Evolutionary conservation across 306 rosid species (phyloP).

Genomic region (Cyamopsis tetragonoloba): DNA sequence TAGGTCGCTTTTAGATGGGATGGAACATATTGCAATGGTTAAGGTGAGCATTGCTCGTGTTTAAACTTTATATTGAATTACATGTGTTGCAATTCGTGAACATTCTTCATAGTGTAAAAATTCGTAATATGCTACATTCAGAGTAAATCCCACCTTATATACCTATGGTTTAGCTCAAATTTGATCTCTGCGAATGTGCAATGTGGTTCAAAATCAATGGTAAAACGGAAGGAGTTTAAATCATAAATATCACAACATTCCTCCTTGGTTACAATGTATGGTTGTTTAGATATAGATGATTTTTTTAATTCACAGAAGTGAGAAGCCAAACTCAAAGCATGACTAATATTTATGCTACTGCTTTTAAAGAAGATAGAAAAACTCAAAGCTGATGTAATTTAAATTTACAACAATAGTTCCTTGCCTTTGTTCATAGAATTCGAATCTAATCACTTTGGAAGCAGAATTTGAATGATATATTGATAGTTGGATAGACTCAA

Average conservation of each 20-base stretch:
- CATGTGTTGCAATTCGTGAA: neutral
- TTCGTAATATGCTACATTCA: neutral
- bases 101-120: neutral
- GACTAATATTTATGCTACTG: neutral
- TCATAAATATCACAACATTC: neutral
- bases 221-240: neutral
- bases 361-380: neutral
- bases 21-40: conserved; percentile 98
- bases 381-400: neutral
- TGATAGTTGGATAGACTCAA: neutral
- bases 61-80: neutral
- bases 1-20: conserved; percentile 75
- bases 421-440: neutral
- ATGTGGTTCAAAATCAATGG: neutral
- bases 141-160: neutral
- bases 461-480: neutral
- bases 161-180: neutral
- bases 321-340: neutral
- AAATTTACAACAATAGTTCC: neutral
- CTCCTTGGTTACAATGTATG: neutral
- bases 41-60: conserved; percentile 51
- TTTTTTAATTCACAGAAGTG: neutral
- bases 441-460: neutral
- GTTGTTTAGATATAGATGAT: neutral
- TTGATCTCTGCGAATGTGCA: neutral